phyloP scores from a whole-genome alignment of 1,139 yeast genomes.

The Kodamaea ohmeri region DNA sequence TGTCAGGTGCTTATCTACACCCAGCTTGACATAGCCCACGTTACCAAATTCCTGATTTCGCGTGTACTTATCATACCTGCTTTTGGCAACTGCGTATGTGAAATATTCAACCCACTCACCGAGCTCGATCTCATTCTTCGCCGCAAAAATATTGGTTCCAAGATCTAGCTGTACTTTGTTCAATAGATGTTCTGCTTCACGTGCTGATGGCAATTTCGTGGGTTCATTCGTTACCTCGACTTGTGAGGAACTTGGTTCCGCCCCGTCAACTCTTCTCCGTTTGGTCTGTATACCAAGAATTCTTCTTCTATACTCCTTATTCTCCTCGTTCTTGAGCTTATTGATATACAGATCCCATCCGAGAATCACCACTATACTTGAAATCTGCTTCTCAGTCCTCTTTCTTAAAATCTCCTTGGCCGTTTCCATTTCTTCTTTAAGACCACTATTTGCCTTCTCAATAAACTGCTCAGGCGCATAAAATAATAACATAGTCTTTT shows the following conservation, averaged over 20 bases:
- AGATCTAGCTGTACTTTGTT: slow-evolving; percentile 29
- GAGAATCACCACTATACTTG: slow-evolving; percentile 46
- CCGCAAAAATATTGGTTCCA: slow-evolving; percentile 47
- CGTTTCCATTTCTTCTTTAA: slow-evolving; percentile 17
- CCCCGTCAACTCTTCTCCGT: slow-evolving; percentile 6
- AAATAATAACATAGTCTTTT: slow-evolving; percentile 42
- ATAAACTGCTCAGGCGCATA: slow-evolving; percentile 48
- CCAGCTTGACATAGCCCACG: slow-evolving; percentile 54
- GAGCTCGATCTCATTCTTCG: slow-evolving; percentile 47
- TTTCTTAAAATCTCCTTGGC: slow-evolving; percentile 19
- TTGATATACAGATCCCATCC: slow-evolving; percentile 46
- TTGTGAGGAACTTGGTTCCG: background rate
- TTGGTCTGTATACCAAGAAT: slow-evolving; percentile 29
- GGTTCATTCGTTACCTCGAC: background rate
- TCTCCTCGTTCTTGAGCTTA: slow-evolving; percentile 43
- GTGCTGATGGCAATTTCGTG: slow-evolving; percentile 5
- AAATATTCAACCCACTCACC: slow-evolving; percentile 54
- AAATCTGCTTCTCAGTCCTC: slow-evolving; percentile 3
- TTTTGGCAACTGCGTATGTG: slow-evolving; percentile 52
- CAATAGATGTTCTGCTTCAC: slow-evolving; percentile 35
- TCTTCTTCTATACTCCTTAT: slow-evolving; percentile 42
- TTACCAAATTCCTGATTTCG: slow-evolving; percentile 54
- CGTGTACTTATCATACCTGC: slow-evolving; percentile 54
- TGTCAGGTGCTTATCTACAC: slow-evolving; percentile 45
- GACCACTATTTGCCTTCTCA: slow-evolving; percentile 9